Conservation (phyloP, 2,329 filamentous ascomycete species). For the Curvularia eragrostidis region DNA sequence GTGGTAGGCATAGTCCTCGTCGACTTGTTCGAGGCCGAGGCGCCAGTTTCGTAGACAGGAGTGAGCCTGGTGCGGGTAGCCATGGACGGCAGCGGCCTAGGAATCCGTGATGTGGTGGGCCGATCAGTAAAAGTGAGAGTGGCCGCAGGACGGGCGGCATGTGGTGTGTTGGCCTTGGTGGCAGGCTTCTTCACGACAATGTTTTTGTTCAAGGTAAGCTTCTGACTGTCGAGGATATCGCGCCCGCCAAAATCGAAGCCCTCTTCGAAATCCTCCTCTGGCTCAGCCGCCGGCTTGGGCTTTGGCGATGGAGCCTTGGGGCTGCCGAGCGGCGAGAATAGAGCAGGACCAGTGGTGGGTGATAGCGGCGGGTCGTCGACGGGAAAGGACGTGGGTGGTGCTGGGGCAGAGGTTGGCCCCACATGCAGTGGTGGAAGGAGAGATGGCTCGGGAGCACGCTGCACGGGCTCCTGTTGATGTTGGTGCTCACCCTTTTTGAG, state of each 20-base stretch:
- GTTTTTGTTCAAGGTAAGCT: slow-evolving; percentile 87
- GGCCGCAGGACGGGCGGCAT: slow-evolving; percentile 73
- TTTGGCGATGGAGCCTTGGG: slow-evolving; percentile 28
- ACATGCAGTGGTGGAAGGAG: slow-evolving; percentile 29
- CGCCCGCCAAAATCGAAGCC: slow-evolving; percentile 87
- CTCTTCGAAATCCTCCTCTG: slow-evolving; percentile 79
- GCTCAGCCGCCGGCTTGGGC: slow-evolving; percentile 27
- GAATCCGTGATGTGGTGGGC: slow-evolving; percentile 70
- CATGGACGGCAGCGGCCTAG: slow-evolving; percentile 70
- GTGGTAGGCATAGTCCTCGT: slow-evolving; percentile 62
- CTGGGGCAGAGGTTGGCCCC: slow-evolving; percentile 41
- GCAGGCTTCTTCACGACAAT: slow-evolving; percentile 79
- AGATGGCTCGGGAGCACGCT: slow-evolving; percentile 22
- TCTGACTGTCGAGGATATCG: slow-evolving; percentile 79
- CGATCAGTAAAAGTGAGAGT: slow-evolving; percentile 93
- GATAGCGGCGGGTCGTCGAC: slow-evolving; percentile 18
- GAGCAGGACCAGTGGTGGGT: slow-evolving; percentile 23
- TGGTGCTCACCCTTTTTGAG: slow-evolving; percentile 61
- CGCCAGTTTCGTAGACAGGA: slow-evolving; percentile 89
- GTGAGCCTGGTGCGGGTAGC: slow-evolving; percentile 69
- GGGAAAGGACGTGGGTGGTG: slow-evolving; percentile 19
- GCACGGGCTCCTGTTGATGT: slow-evolving; percentile 22
- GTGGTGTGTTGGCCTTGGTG: slow-evolving; percentile 66
- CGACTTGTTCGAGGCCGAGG: slow-evolving; percentile 65
- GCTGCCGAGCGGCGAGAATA: slow-evolving; percentile 30